Base-by-base conservation (phyloP, 1,284 basidiomycete species). In the Pholiota adiposa region DNA sequence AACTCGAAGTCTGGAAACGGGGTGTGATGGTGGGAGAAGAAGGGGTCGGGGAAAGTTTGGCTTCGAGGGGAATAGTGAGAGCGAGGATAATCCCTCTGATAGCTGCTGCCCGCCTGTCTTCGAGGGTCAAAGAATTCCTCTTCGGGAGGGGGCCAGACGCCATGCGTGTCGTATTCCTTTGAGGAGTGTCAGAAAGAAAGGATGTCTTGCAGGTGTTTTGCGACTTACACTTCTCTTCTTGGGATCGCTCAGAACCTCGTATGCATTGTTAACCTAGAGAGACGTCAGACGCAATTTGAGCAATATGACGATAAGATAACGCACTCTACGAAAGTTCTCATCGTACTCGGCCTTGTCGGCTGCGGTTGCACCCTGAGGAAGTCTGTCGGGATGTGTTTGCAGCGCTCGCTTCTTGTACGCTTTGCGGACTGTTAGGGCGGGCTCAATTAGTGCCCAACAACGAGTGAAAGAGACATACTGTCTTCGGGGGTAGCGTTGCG, bases 71-170 rank as follows among this genome's bases (percentile, higher is more conserved):
- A 59, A 36, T 68, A 73, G 51, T 63, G 68, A 57, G 71, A 72
- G 27, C 70, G 67, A 49, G 67, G 64, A 56, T 72, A 70, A 63
- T 69, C 50, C 54, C 69, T 67, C 58, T 67, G 65, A 27, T 65
- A 63, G 60, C 67, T 63, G 53, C 68, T 65, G 51, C 68, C 66
- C 11, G 67, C 16, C 9, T 11, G 57, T 62, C 70, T 69, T 51
- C 57, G 70, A 44, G 69, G 63, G 16, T 59, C 52, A 12, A 68
- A 58, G 46, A 62, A 62, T 33, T 69, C 63, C 11, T 72, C 69
- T 51, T 77, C 69, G 2, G 88, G 87, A 14, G 88, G 87, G 12
- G 90, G 90, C 86, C 87, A 93, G 51, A 85, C 78, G 41, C 90
- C 89, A 64, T 87, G 75, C 21, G 72, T 70, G 69, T 93, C 91